Evolutionary conservation across 352 stramenopile species (phyloP), one percentile per base, ranked within the genome.

Genomic region (Albugo laibachii): DNA sequence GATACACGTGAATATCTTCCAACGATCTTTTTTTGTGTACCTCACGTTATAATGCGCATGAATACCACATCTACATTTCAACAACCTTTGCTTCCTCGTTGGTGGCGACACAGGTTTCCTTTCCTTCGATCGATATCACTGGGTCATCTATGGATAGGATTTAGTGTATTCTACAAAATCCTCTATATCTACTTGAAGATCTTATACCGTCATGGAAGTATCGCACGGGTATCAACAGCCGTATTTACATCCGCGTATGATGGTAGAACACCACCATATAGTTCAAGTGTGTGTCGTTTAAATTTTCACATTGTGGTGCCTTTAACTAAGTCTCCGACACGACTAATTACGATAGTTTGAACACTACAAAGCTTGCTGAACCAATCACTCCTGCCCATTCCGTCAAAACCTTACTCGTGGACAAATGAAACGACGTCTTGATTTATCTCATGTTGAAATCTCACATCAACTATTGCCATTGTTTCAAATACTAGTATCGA

Each of bases 281-380:
- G 64, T 34, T 61, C 63, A 13, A 49, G 45, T 12, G 46, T 54
- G 1, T 88, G 75, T 71, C 65, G 70, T n/a, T 72, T 72, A 2
- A 45, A 52, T 1, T 88, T 88, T 53, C 65, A 70, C 40, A 72
- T 88, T n/a, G 72, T 88, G 5, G 70, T 88, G 43, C 83, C 70
- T 31, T 65, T 88, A 38, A 88, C 75, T 13, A 88, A 71, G 15
- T 85, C 72, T 35, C 72, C 72, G 8, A 74, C 61, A 49, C 68
- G 75, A 5, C 53, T 88, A 31, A 59, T 69, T 45, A 85, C 83
- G 48, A 69, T 88, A 51, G 80, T 85, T 63, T 54, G 85, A 56
- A 82, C 61, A 48, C 61, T 88, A 42, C 52, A 57, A n/a, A 82
- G 65, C 21, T 54, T 88, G 5, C 46, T 61, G 4, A 44, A 54